Evolutionary conservation across 2,329 filamentous ascomycete genomes (phyloP).

Genomic region (Neonectria punicea): DNA sequence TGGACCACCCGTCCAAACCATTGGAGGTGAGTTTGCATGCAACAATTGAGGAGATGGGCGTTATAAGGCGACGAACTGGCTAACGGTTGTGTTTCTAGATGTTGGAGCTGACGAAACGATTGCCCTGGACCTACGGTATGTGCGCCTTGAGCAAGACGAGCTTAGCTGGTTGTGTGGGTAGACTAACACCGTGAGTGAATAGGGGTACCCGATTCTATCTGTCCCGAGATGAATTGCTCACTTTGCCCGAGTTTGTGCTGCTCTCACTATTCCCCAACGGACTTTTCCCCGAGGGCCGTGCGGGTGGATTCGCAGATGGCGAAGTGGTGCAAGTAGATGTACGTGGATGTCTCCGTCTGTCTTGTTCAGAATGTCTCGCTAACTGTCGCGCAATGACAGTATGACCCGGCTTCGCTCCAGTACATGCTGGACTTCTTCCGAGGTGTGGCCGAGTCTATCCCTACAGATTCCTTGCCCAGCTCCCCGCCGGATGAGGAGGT

Average conservation of each 20-base stretch:
- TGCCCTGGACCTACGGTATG: constrained; percentile 90
- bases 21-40: constrained; percentile 75
- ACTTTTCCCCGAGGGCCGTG: constrained; percentile 95
- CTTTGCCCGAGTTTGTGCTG: constrained; percentile 95
- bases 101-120: constrained; percentile 93
- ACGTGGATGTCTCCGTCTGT: constrained; percentile 54
- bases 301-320: constrained; percentile 90
- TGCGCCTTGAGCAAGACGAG: background rate
- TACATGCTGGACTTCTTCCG: constrained; percentile 99
- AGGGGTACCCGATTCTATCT: constrained; percentile 95
- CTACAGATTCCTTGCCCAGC: constrained; percentile 75
- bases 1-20: constrained; percentile 86
- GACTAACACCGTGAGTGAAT: constrained; percentile 43
- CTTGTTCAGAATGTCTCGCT: constrained; percentile 12
- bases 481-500: constrained; percentile 69
- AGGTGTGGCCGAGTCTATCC: constrained; percentile 95
- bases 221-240: constrained; percentile 93
- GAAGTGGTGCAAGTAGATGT: constrained; percentile 98
- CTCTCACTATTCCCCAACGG: constrained; percentile 98
- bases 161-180: background rate
- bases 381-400: constrained; percentile 65
- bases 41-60: background rate
- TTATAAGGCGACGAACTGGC: background rate
- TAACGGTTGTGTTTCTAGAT: constrained; percentile 59
- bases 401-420: constrained; percentile 93